Evolutionary conservation across 495 filamentous ascomycete species (phyloP).

Genomic region (Aspergillus conjunctus): DNA sequence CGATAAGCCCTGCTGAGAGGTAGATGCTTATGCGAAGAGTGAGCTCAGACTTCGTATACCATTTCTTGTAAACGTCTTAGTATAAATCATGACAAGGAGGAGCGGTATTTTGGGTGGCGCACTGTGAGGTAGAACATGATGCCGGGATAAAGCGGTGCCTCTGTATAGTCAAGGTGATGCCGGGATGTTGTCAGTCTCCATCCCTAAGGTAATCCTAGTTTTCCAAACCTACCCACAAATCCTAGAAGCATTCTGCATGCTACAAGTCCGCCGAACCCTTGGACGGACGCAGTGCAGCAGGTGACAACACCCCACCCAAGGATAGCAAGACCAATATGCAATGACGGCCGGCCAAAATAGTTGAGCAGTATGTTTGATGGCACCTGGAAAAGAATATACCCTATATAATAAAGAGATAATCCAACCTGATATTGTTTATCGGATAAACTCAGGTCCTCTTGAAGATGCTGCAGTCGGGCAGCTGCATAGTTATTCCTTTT

Average conservation of each 20-base stretch:
- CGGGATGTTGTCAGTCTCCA: too few relatives aligned
- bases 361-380: slow-evolving; percentile 56
- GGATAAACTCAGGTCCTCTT: slow-evolving; percentile 39
- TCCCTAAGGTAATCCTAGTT: too few relatives aligned
- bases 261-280: slow-evolving; percentile 47
- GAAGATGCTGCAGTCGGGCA: slow-evolving; percentile 45
- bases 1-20: not conserved
- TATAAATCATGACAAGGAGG: not conserved
- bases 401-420: slow-evolving; percentile 46
- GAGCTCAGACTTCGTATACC: slow-evolving; percentile 16
- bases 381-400: slow-evolving; percentile 40
- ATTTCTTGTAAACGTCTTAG: slow-evolving; percentile 9
- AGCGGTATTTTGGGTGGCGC: not conserved
- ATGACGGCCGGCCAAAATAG: slow-evolving; percentile 37
- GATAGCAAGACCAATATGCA: slow-evolving; percentile 42
- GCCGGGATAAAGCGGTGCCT: slow-evolving; percentile 43
- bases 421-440: slow-evolving; percentile 40
- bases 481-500: slow-evolving; percentile 47
- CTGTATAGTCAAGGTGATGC: slow-evolving; percentile 21
- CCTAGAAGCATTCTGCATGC: slow-evolving; percentile 47
- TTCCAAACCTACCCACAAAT: slow-evolving; percentile 28
- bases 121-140: slow-evolving; percentile 32
- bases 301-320: slow-evolving; percentile 49
- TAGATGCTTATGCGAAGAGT: slow-evolving; percentile 10
- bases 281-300: slow-evolving; percentile 41